Base-by-base conservation (phyloP, 129 eudicot species). In the Escallonia herrerae region DNA sequence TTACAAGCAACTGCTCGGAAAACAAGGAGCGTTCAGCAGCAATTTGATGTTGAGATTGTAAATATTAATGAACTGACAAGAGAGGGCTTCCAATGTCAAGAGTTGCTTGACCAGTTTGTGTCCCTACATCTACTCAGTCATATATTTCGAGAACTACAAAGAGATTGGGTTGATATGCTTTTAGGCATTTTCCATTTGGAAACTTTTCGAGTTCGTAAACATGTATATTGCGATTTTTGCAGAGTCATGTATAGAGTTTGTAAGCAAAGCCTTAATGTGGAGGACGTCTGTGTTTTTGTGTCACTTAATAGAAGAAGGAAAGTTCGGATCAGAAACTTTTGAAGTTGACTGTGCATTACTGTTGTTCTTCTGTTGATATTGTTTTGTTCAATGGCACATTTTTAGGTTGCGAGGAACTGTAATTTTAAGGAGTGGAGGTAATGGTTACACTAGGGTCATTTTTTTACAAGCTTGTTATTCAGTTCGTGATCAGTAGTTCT, bases 361-460 rank as follows among this genome's bases (percentile, higher is more conserved):
- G 41, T 9, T 9, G 14, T 15, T 52, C 37, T 54, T 53, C 8
- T 45, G 46, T 59, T 40, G 45, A 11, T 40, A 39, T 40, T 59
- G 63, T 39, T 13, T 45, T 8, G 14, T n/a, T 53, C 22, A 40
- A 40, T n/a, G 66, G 51, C 43, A 5, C 55, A 38, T 58, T 60
- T 46, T 4, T 40, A 70, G 74, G 67, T 6, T 60, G 74, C 54
- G 58, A 70, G 40, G 22, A 60, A 64, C 48, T 50, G 67, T 45
- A 56, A 60, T 40, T 49, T 12, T 59, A 70, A 60, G 74, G 39
- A 50, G 66, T 44, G 13, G 43, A 8, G 74, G 67, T 70, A 70
- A 40, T 39, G 22, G 38, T 54, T 60, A 46, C n/a, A 5, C 43
- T 60, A 12, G 55, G 51, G 60, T 14, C 40, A 13, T 55, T 2